These are phyloP conservation scores for Entonaema liquescens DNA, from an alignment of 495 filamentous ascomycete species.

Conservation along the genomic window DNA sequence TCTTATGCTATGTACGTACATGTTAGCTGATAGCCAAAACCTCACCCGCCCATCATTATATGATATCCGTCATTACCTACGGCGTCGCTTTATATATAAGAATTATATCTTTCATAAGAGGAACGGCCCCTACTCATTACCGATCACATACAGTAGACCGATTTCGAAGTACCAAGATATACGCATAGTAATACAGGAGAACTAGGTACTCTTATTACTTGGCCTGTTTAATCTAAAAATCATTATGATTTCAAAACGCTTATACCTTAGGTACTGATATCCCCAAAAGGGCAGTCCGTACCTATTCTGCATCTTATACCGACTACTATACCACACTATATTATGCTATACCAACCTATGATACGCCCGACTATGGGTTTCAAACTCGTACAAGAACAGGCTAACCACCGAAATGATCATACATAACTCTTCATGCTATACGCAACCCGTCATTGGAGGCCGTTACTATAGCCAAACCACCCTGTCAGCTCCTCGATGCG, in stretches of 20 bases:
- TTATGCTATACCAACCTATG: conserved; percentile 19
- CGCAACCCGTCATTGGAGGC: conserved; percentile 19
- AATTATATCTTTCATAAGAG: neutral
- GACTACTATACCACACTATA: neutral
- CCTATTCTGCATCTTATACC: neutral
- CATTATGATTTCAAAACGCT: neutral
- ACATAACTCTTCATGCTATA: conserved; percentile 28
- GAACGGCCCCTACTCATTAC: neutral
- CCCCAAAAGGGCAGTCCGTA: neutral
- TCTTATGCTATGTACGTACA: neutral
- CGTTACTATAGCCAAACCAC: conserved; percentile 20
- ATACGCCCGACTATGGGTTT: conserved; percentile 3
- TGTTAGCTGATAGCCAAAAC: neutral
- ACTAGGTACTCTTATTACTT: too few species aligned
- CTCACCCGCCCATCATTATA: neutral
- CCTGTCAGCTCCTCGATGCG: conserved; percentile 17
- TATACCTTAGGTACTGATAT: neutral
- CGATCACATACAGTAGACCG: neutral
- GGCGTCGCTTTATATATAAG: neutral
- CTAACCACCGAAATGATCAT: conserved; percentile 34
- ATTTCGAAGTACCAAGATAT: neutral
- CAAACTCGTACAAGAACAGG: conserved; percentile 16
- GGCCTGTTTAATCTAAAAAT: too few species aligned
- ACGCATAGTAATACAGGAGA: neutral
- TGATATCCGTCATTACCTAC: neutral